Evolutionary conservation across 768 basidiomycete genomes (phyloP).

Genomic region (Trametes cinnabarina): DNA sequence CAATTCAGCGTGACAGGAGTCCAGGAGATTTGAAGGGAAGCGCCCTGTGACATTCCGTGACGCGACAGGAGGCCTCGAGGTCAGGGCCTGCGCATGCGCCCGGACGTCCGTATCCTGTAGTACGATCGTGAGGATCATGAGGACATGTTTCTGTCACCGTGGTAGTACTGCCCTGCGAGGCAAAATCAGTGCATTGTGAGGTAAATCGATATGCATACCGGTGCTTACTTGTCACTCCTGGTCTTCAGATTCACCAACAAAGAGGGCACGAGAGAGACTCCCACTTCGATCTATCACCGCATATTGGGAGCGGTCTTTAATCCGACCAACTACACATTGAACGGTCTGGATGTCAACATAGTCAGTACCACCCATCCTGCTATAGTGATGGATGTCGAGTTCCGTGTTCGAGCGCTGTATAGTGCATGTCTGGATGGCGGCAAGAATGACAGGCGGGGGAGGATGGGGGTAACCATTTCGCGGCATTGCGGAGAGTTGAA

Average conservation of each 20-base stretch:
- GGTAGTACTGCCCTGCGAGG: too few species aligned
- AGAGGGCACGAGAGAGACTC: constrained; percentile 10
- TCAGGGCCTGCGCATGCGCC: too few species aligned
- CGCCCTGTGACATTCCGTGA: neutral
- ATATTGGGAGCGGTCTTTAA: constrained; percentile 17
- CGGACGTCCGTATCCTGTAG: too few species aligned
- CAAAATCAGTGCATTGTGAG: too few species aligned
- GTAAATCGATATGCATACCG: neutral
- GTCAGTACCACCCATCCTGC: constrained; percentile 5
- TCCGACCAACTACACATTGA: constrained; percentile 28
- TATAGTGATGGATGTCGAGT: constrained; percentile 24
- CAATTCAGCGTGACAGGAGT: too few species aligned
- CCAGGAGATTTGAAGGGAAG: too few species aligned
- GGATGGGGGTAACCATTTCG: neutral
- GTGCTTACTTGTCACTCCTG: too few species aligned
- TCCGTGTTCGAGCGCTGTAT: neutral
- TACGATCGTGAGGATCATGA: too few species aligned
- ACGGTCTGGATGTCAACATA: constrained; percentile 26
- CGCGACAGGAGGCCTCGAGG: too few species aligned
- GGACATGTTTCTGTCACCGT: too few species aligned
- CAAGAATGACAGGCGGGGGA: constrained; percentile 23
- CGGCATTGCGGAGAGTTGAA: constrained; percentile 11
- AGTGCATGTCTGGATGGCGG: constrained; percentile 23
- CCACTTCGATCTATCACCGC: constrained; percentile 30
- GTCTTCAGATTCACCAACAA: neutral